phyloP scores from a whole-genome alignment of 2,329 filamentous ascomycete species.

The Onygena corvina region DNA sequence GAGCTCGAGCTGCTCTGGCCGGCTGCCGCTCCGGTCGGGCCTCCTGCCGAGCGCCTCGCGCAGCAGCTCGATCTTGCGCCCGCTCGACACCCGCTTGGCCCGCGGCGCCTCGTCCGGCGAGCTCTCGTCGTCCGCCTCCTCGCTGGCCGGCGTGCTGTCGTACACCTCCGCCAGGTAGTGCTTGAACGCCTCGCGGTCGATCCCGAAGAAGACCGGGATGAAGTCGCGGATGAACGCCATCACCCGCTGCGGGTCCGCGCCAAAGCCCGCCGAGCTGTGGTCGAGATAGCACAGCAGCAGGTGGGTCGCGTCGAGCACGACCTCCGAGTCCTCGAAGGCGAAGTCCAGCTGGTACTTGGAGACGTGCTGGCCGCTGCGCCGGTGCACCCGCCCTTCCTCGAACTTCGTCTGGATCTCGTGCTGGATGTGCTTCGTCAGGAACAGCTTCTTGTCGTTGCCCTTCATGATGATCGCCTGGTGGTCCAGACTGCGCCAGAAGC shows the following conservation, averaged over 20 bases:
- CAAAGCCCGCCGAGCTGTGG: conserved; percentile 39
- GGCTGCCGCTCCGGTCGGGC: conserved; percentile 64
- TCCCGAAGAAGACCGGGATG: conserved; percentile 62
- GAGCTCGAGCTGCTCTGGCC: conserved; percentile 73
- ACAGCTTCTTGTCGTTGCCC: conserved; percentile 76
- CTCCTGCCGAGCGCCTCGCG: conserved; percentile 74
- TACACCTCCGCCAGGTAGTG: conserved; percentile 57
- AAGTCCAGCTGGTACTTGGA: conserved; percentile 64
- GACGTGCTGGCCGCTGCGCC: conserved; percentile 48
- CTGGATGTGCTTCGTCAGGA: conserved; percentile 79
- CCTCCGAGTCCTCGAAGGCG: conserved; percentile 58
- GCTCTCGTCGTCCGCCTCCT: conserved; percentile 65
- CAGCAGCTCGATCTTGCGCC: conserved; percentile 64
- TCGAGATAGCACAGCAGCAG: conserved; percentile 39
- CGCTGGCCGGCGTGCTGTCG: conserved; percentile 60
- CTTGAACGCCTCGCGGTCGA: conserved; percentile 57
- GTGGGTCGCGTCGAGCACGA: conserved; percentile 44
- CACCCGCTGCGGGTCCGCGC: conserved; percentile 57
- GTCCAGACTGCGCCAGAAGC: conserved; percentile 92
- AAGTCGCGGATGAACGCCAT: conserved; percentile 66
- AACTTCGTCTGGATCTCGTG: conserved; percentile 85
- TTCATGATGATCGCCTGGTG: conserved; percentile 91
- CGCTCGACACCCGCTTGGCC: conserved; percentile 48
- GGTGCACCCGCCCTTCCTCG: conserved; percentile 71
- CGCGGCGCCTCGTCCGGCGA: conserved; percentile 55